Percentiles rank a stretch among this genome's conserved stretches.
These are phyloP conservation scores for Entonaema liquescens DNA, from an alignment of 495 filamentous ascomycete genomes.

Conservation along the genomic window DNA sequence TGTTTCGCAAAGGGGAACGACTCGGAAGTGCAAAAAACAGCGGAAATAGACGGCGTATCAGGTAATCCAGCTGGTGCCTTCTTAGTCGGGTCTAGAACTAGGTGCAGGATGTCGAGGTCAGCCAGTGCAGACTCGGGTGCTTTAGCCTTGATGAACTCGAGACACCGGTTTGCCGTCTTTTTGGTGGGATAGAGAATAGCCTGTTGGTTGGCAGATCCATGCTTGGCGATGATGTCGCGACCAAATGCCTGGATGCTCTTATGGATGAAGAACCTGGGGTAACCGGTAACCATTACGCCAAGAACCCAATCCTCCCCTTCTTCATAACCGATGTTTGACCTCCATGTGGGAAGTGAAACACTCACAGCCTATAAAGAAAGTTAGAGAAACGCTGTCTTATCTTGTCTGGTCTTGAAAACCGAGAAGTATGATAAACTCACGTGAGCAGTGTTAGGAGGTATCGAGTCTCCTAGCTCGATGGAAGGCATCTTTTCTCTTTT, in stretches of 20 bases:
- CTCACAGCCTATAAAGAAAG: slow-evolving; percentile 77
- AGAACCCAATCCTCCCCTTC: slow-evolving; percentile 89
- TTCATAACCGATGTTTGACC: slow-evolving; percentile 88
- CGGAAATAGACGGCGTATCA: slow-evolving; percentile 63
- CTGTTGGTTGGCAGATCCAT: slow-evolving; percentile 68
- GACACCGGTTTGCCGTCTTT: slow-evolving; percentile 71
- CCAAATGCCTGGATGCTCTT: slow-evolving; percentile 80
- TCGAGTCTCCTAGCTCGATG: slow-evolving; percentile 63
- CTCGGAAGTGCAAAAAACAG: slow-evolving; percentile 74
- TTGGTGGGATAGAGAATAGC: slow-evolving; percentile 84
- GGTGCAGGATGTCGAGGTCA: slow-evolving; percentile 71
- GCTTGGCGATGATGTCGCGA: slow-evolving; percentile 67
- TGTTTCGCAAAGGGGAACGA: slow-evolving; percentile 77
- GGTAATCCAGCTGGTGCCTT: slow-evolving; percentile 58
- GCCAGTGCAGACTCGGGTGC: slow-evolving; percentile 56
- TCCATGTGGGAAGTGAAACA: slow-evolving; percentile 95
- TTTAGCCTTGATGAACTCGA: slow-evolving; percentile 72
- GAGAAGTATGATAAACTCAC: slow-evolving; percentile 52
- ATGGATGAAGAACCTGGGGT: slow-evolving; percentile 98
- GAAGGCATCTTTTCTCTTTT: slow-evolving; percentile 45
- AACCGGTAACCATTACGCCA: slow-evolving; percentile 85
- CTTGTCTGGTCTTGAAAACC: neutral
- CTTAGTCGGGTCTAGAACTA: slow-evolving; percentile 64
- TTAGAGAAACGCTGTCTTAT: too few relatives aligned
- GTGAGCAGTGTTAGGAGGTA: slow-evolving; percentile 68